A percentile compares a stretch with the other conserved stretches of the same genome.
phyloP scores from a whole-genome alignment of 306 rosid species.

The Luffa acutangula region DNA sequence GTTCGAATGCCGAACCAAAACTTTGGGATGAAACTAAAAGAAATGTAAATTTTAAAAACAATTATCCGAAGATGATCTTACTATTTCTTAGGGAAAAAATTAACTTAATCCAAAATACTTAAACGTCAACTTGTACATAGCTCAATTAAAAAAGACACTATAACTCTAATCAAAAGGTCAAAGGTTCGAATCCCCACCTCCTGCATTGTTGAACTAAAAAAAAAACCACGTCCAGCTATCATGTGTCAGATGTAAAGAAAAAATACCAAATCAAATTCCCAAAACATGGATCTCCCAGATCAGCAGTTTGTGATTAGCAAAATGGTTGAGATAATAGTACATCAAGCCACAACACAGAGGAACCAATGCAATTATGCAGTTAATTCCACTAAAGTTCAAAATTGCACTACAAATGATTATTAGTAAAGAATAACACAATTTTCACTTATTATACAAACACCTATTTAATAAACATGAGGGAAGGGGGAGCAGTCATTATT shows the following conservation, averaged over 20 bases:
- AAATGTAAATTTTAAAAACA: no score
- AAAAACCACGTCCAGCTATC: no score
- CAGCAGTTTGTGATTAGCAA: background rate
- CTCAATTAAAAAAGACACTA: no score
- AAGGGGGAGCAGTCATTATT: background rate
- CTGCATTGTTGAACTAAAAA: no score
- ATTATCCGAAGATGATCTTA: no score
- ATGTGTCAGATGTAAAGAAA: background rate
- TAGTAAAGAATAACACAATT: background rate
- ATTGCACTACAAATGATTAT: background rate
- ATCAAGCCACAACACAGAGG: background rate
- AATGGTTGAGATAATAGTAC: background rate
- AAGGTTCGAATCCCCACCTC: no score
- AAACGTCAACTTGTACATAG: no score
- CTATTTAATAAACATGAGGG: background rate
- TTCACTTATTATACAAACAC: conserved; percentile 5
- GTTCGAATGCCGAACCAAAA: no score
- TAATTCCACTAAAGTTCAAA: background rate
- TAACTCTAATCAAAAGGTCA: no score
- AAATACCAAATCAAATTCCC: background rate
- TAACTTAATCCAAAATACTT: no score
- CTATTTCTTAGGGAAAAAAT: no score
- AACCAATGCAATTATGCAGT: background rate
- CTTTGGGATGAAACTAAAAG: no score
- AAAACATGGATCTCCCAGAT: background rate